Conservation (phyloP, 345 rosid genomes). For the Gossypioides kirkii region DNA sequence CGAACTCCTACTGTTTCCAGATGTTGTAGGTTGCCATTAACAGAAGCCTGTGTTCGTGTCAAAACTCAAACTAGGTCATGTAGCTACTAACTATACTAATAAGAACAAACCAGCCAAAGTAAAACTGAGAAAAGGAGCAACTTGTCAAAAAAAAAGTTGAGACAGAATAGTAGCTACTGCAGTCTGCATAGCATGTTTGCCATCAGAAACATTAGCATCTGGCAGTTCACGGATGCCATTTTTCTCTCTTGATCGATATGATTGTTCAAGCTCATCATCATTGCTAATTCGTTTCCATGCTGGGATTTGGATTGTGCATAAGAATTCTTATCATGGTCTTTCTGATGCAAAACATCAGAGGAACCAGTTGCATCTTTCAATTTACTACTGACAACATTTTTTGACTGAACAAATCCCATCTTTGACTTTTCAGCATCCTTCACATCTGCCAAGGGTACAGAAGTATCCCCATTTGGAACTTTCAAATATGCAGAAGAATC, state of each 20-base stretch:
- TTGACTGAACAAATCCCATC: conserved; percentile 37
- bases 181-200: conserved; percentile 36
- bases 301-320: conserved; percentile 39
- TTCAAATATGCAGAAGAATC: conserved; percentile 37
- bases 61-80: not conserved
- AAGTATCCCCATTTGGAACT: conserved; percentile 41
- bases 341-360: conserved; percentile 43
- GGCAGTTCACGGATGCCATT: conserved; percentile 46
- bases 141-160: not conserved
- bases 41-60: not conserved
- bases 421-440: conserved; percentile 52
- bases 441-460: conserved; percentile 32
- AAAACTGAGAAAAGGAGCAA: not conserved
- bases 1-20: not conserved
- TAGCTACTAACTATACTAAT: not conserved
- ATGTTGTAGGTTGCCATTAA: conserved; percentile 9
- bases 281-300: conserved; percentile 31
- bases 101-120: not conserved
- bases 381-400: conserved; percentile 36
- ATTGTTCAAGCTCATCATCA: conserved; percentile 37
- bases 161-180: conserved; percentile 34
- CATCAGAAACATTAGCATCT: conserved; percentile 52
- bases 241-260: conserved; percentile 44
- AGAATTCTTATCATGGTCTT: conserved; percentile 43
- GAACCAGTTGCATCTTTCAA: conserved; percentile 43